phyloP scores from a whole-genome alignment of 768 basidiomycete genomes.

The Tylopilus plumbeoviolaceoides region DNA sequence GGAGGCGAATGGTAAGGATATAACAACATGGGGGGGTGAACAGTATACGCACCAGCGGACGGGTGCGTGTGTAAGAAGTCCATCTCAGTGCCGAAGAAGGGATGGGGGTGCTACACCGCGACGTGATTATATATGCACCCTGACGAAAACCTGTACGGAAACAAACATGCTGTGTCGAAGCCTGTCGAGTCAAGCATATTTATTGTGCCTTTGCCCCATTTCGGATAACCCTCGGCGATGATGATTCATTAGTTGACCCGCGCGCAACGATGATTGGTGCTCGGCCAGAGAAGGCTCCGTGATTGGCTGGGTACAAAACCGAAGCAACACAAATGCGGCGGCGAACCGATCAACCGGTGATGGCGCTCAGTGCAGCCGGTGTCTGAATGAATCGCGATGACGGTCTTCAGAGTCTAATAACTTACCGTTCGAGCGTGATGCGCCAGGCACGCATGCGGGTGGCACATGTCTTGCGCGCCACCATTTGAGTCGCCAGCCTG shows the following conservation, averaged over 20 bases:
- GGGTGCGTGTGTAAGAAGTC: background rate
- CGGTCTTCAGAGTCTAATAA: background rate
- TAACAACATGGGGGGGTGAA: background rate
- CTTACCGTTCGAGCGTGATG: background rate
- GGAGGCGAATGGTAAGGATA: background rate
- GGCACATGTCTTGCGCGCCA: too few relatives aligned
- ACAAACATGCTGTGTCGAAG: background rate
- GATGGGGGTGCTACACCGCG: background rate
- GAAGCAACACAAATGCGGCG: background rate
- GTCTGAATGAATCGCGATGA: background rate
- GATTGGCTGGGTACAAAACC: background rate
- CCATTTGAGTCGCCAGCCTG: too few relatives aligned
- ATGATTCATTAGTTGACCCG: background rate
- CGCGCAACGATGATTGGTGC: background rate
- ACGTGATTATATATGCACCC: background rate
- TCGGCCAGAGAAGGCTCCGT: background rate
- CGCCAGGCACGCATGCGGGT: too few relatives aligned
- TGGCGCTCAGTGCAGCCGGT: background rate
- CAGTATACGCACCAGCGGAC: conserved; percentile 1
- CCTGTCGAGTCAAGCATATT: background rate
- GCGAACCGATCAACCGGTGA: background rate
- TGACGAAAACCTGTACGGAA: background rate
- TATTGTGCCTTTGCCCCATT: background rate
- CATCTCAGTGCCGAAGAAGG: conserved; percentile 6
- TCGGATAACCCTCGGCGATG: too few relatives aligned